A percentile compares a stretch with the other conserved stretches of the same genome.
Conservation (phyloP, 371 early-diverging fungal genomes). For the Lichtheimia corymbifera region DNA sequence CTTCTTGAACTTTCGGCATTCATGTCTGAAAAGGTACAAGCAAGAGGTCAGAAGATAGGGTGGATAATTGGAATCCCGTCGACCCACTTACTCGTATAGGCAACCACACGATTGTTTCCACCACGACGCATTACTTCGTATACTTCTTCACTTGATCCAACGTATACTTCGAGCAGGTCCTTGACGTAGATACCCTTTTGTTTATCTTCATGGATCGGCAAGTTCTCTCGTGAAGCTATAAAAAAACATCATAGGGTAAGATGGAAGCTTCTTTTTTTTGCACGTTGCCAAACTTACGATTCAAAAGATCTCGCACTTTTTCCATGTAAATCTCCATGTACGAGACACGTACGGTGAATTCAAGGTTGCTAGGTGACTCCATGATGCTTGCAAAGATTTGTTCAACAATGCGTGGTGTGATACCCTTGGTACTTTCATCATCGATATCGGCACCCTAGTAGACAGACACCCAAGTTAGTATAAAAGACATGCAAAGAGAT, state of each 20-base stretch:
- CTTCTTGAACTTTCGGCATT: slow-evolving; percentile 91
- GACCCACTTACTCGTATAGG: slow-evolving; percentile 74
- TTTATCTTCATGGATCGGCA: slow-evolving; percentile 92
- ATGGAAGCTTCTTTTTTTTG: neutral
- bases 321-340: slow-evolving; percentile 99
- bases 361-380: slow-evolving; percentile 78
- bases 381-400: slow-evolving; percentile 79
- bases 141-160: slow-evolving; percentile 86
- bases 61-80: neutral
- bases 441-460: slow-evolving; percentile 63
- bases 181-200: slow-evolving; percentile 89
- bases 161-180: slow-evolving; percentile 87
- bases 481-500: neutral
- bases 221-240: slow-evolving; percentile 75
- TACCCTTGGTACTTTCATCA: slow-evolving; percentile 76
- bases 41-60: neutral
- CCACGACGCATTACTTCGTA: slow-evolving; percentile 91
- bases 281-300: slow-evolving; percentile 51
- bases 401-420: slow-evolving; percentile 88
- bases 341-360: slow-evolving; percentile 90
- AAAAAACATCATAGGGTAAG: neutral
- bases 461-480: neutral
- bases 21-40: slow-evolving; percentile 64
- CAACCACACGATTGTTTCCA: slow-evolving; percentile 80
- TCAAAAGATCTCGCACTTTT: slow-evolving; percentile 90